Evolutionary conservation across 768 basidiomycete genomes (phyloP).

Genomic region (Panaeolus cyanescens): DNA sequence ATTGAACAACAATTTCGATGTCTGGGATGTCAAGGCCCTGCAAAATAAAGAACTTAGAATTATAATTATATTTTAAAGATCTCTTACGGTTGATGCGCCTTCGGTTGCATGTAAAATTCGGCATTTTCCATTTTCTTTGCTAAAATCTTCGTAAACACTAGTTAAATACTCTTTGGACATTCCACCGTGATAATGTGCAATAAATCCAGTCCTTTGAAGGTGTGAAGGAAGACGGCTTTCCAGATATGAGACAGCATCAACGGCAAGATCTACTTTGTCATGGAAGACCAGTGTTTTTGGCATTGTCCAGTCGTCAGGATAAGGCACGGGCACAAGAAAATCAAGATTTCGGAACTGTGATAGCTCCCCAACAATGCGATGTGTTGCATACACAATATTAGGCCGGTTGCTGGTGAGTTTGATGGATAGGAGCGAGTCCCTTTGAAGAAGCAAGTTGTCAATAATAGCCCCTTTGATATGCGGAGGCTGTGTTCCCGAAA

Average conservation of each 20-base stretch:
- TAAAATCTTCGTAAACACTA: slow-evolving; percentile 18
- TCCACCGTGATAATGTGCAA: slow-evolving; percentile 25
- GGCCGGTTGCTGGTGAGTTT: slow-evolving; percentile 14
- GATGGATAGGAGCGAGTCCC: slow-evolving; percentile 2
- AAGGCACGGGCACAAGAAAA: slow-evolving; percentile 8
- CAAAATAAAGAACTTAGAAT: slow-evolving; percentile 21
- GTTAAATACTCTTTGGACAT: slow-evolving; percentile 28
- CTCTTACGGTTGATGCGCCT: slow-evolving; percentile 22
- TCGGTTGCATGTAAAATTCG: slow-evolving; percentile 23
- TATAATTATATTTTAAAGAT: too few relatives aligned
- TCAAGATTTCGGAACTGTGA: slow-evolving; percentile 11
- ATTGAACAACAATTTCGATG: slow-evolving; percentile 18
- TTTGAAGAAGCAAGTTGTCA: slow-evolving; percentile 10
- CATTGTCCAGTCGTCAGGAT: neutral
- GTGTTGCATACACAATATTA: slow-evolving; percentile 14
- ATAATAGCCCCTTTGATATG: slow-evolving; percentile 20
- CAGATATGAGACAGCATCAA: slow-evolving; percentile 4
- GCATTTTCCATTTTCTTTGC: slow-evolving; percentile 11
- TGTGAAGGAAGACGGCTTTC: slow-evolving; percentile 9
- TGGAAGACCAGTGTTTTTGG: slow-evolving; percentile 14
- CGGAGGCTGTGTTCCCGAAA: slow-evolving; percentile 23
- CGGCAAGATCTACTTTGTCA: slow-evolving; percentile 6
- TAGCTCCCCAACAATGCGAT: slow-evolving; percentile 12
- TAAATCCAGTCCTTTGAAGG: slow-evolving; percentile 12
- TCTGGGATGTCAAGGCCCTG: slow-evolving; percentile 23